A percentile compares a stretch with the other conserved stretches of the same genome.
phyloP scores from a whole-genome alignment of 2,329 filamentous ascomycete species.

The Neopestalotiopsis sp. region DNA sequence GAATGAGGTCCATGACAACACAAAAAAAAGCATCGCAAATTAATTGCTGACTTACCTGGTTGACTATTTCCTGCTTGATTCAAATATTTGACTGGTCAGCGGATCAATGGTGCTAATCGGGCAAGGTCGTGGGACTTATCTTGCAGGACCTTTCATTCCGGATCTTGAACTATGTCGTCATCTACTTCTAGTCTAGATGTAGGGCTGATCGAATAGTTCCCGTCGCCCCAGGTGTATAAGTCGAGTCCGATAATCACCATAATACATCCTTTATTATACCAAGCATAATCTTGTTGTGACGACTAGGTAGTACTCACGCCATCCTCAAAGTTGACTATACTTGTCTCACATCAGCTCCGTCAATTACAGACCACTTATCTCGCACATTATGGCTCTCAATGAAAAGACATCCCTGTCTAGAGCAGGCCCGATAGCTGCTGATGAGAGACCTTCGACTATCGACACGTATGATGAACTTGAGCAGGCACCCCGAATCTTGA shows the following conservation, averaged over 20 bases:
- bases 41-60: too few species aligned
- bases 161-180: constrained; percentile 11
- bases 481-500: neutral
- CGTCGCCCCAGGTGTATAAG: neutral
- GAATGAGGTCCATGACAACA: too few species aligned
- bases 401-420: constrained; percentile 5
- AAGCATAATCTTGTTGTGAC: neutral
- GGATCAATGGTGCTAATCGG: neutral
- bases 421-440: neutral
- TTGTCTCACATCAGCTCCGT: neutral
- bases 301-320: neutral
- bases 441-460: neutral
- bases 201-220: neutral
- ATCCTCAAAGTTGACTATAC: neutral
- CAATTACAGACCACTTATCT: neutral
- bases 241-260: neutral
- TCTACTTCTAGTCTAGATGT: neutral
- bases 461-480: neutral
- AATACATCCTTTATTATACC: neutral
- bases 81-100: neutral
- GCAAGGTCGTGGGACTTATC: neutral
- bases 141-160: constrained; percentile 8
- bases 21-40: too few species aligned
- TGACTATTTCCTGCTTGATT: too few species aligned
- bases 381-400: neutral